Conservation (phyloP, 345 rosid genomes). For the Acer campestre region DNA sequence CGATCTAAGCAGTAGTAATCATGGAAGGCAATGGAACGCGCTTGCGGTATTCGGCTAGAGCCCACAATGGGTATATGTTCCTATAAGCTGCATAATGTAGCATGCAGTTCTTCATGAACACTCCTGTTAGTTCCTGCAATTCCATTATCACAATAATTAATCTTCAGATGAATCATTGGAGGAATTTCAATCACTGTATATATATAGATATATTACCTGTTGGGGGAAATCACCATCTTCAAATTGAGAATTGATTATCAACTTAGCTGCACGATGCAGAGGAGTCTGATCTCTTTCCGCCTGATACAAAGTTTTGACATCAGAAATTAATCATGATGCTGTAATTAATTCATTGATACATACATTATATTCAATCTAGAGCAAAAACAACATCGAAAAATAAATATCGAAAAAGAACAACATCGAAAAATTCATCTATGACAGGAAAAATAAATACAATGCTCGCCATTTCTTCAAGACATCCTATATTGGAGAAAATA, state of each 20-base stretch:
- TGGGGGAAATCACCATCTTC: constrained; percentile 72
- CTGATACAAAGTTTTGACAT: constrained; percentile 23
- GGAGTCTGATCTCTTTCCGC: constrained; percentile 61
- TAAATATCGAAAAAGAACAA: no score
- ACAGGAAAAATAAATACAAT: no score
- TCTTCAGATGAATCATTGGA: no score
- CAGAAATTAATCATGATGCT: no score
- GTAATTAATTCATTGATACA: no score
- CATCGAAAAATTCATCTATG: no score
- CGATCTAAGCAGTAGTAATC: neutral
- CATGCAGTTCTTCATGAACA: constrained; percentile 44
- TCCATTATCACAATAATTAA: neutral
- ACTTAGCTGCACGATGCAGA: constrained; percentile 60
- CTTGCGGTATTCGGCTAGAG: constrained; percentile 41
- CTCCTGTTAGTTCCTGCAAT: constrained; percentile 41
- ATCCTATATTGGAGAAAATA: no score
- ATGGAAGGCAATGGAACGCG: constrained; percentile 23
- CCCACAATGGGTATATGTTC: constrained; percentile 48
- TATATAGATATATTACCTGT: constrained; percentile 31
- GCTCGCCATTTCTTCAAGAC: no score
- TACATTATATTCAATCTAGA: neutral
- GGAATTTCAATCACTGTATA: no score
- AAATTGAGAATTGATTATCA: constrained; percentile 65
- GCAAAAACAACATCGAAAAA: no score
- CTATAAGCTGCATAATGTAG: constrained; percentile 40